Conservation (phyloP, 148 eudicot species). For the Chenopodium berlandieri region DNA sequence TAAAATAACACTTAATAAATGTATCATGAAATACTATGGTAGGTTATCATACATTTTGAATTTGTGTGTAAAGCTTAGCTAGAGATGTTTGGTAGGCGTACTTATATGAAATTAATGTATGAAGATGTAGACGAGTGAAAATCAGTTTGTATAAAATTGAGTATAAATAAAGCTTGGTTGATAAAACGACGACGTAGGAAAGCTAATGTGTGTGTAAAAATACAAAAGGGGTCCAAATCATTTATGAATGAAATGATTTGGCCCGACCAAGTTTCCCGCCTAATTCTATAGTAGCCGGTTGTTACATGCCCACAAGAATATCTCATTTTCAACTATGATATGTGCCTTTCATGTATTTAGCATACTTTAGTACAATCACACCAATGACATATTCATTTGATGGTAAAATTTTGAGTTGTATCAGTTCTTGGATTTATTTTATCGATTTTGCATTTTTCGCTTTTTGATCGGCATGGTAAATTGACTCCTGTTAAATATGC, state of each 20-base stretch:
- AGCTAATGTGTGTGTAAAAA: not conserved
- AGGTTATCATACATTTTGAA: not conserved
- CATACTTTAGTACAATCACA: not conserved
- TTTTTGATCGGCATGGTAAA: too few relatives aligned
- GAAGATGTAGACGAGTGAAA: not conserved
- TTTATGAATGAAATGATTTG: constrained; percentile 28
- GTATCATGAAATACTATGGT: too few relatives aligned
- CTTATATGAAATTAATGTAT: not conserved
- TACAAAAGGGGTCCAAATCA: not conserved
- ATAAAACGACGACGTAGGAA: too few relatives aligned
- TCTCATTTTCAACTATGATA: constrained; percentile 18
- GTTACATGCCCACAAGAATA: constrained; percentile 26
- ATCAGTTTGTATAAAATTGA: not conserved
- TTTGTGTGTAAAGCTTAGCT: not conserved
- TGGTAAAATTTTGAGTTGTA: too few relatives aligned
- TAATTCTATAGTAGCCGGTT: constrained; percentile 11
- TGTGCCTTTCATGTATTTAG: constrained; percentile 21
- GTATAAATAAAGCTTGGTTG: not conserved
- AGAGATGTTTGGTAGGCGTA: not conserved
- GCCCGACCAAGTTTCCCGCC: constrained; percentile 29
- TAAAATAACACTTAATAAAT: too few relatives aligned
- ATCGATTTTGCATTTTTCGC: too few relatives aligned
- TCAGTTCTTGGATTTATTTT: too few relatives aligned
- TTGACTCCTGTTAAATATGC: too few relatives aligned
- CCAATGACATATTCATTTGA: too few relatives aligned